Percentiles rank a stretch among this genome's conserved stretches.
Evolutionary conservation across 1,284 basidiomycete genomes (phyloP).

Genomic region (Phylloporus sp.): DNA sequence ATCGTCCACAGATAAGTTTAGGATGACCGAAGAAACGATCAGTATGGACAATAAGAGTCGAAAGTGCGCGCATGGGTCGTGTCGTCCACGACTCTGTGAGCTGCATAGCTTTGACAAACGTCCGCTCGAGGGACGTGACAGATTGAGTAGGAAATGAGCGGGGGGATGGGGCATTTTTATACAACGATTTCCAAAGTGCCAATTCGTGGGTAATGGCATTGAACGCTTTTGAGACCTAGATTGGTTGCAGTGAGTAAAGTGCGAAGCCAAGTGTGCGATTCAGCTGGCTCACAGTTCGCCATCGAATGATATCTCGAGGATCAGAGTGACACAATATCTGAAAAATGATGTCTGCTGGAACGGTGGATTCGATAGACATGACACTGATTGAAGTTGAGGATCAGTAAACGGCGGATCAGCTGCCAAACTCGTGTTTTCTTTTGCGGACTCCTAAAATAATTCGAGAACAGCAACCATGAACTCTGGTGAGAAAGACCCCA

Average conservation of each 20-base stretch:
- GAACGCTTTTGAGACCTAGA: constrained; percentile 8
- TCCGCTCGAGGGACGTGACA: not conserved
- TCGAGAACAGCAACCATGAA: not conserved
- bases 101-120: not conserved
- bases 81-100: constrained; percentile 17
- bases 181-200: constrained; percentile 10
- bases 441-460: not conserved
- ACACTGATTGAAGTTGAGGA: no score
- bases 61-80: not conserved
- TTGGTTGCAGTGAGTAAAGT: not conserved
- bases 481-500: not conserved
- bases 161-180: not conserved
- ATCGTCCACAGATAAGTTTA: constrained; percentile 4
- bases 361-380: not conserved
- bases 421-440: not conserved
- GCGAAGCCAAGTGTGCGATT: not conserved
- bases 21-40: accelerated
- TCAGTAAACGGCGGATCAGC: not conserved
- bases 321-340: not conserved
- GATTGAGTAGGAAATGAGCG: constrained; percentile 1
- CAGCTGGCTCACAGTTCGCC: not conserved
- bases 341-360: not conserved
- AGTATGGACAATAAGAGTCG: not conserved
- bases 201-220: not conserved
- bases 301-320: constrained; percentile 2